Percentiles rank a stretch among this genome's conserved stretches.
These are phyloP conservation scores for Staphylotrichum tortipilum DNA, from an alignment of 495 filamentous ascomycete species.

Conservation along the genomic window DNA sequence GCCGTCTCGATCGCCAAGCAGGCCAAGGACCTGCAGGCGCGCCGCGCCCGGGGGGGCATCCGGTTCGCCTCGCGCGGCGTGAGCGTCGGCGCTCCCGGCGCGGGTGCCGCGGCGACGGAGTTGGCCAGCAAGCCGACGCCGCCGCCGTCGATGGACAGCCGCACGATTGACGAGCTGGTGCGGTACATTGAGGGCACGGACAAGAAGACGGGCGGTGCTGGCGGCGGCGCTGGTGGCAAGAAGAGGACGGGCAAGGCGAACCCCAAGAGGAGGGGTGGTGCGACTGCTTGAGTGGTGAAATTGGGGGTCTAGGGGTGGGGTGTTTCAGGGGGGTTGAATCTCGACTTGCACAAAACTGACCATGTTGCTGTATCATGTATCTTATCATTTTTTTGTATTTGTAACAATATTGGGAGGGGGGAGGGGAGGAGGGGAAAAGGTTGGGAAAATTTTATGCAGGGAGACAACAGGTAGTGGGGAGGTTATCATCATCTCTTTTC, in stretches of 20 bases:
- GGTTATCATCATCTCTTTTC: no score
- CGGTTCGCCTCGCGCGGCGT: conserved; percentile 41
- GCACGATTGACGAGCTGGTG: conserved; percentile 20
- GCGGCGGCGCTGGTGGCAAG: conserved; percentile 59
- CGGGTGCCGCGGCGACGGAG: conserved; percentile 17
- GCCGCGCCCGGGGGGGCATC: conserved; percentile 50
- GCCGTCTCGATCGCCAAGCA: conserved; percentile 90
- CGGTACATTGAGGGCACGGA: conserved; percentile 17
- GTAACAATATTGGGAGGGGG: no score
- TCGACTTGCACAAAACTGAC: no score
- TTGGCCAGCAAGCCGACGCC: conserved; percentile 13
- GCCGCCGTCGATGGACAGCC: conserved; percentile 27
- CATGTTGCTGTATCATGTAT: not conserved
- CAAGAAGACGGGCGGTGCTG: conserved; percentile 26
- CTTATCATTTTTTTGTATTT: not conserved
- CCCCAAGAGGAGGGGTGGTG: conserved; percentile 56
- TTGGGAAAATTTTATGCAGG: not conserved
- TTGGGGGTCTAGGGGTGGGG: no score
- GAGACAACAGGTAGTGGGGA: not conserved
- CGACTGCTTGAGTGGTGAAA: not conserved
- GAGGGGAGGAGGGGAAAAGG: no score
- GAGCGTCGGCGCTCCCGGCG: conserved; percentile 32
- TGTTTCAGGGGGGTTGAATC: no score
- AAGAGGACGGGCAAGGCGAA: conserved; percentile 61
- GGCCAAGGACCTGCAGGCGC: conserved; percentile 72